Evolutionary conservation across 805 yeast genomes (phyloP).

Genomic region (Pichia paraexigua): DNA sequence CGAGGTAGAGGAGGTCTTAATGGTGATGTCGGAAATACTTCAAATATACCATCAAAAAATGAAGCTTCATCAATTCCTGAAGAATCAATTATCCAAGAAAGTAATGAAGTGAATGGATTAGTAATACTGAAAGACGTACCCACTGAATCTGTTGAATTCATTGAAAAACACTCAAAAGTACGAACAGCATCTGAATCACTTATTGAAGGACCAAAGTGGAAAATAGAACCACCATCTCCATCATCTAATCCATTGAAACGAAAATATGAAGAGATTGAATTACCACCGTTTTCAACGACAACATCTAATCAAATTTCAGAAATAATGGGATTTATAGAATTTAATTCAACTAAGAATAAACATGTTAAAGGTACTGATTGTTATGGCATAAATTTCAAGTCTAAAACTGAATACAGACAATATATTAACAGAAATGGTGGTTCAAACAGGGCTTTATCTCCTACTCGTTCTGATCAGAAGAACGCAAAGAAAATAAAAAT

Average conservation of each 20-base stretch:
- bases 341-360: conserved; percentile 49
- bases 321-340: conserved; percentile 53
- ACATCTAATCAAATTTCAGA: conserved; percentile 26
- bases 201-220: conserved; percentile 15
- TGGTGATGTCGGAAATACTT: neutral
- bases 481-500: neutral
- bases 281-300: neutral
- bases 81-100: neutral
- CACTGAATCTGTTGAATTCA: neutral
- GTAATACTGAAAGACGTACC: neutral
- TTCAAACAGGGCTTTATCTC: conserved; percentile 48
- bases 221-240: neutral
- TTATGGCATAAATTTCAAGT: conserved; percentile 32
- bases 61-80: neutral
- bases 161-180: neutral
- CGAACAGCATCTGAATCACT: conserved; percentile 5
- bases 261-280: neutral
- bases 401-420: conserved; percentile 43
- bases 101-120: neutral
- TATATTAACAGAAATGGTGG: conserved; percentile 53
- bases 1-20: neutral
- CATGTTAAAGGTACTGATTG: conserved; percentile 44
- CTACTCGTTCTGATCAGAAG: conserved; percentile 20
- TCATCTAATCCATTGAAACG: neutral
- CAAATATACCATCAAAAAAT: too few species aligned